These are phyloP conservation scores for Lentinula edodes DNA, from an alignment of 768 basidiomycete genomes.

Conservation along the genomic window DNA sequence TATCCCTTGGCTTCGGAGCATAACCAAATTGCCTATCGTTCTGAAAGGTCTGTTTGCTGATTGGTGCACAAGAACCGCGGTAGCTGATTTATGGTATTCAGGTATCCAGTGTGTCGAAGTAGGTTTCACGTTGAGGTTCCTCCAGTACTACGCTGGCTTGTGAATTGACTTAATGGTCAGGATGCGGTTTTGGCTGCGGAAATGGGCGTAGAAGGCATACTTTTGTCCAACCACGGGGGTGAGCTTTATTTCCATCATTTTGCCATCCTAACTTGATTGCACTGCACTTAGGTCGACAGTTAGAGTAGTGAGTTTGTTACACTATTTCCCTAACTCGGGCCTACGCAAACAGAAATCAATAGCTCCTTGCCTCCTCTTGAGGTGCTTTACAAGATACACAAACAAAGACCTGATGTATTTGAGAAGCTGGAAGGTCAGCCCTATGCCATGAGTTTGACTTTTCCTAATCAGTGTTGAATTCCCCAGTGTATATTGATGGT, in stretches of 20 bases:
- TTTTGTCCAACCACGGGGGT: conserved; percentile 92
- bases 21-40: conserved; percentile 66
- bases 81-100: conserved; percentile 19
- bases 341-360: conserved; percentile 16
- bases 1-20: conserved; percentile 69
- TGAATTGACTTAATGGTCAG: conserved; percentile 26
- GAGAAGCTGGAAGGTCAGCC: conserved; percentile 57
- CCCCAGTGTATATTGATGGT: conserved; percentile 82
- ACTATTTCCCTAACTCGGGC: conserved; percentile 1
- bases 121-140: conserved; percentile 13
- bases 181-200: conserved; percentile 85
- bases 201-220: conserved; percentile 80
- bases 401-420: conserved; percentile 72
- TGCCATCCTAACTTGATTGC: conserved; percentile 1
- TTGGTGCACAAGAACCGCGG: background rate
- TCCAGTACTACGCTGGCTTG: background rate
- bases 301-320: conserved; percentile 54
- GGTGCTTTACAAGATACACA: conserved; percentile 67
- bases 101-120: conserved; percentile 76
- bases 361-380: conserved; percentile 77
- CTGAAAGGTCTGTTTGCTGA: conserved; percentile 51
- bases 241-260: conserved; percentile 12
- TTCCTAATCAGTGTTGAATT: background rate
- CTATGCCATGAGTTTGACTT: conserved; percentile 1
- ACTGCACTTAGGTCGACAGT: conserved; percentile 53